Conservation (phyloP, 495 filamentous ascomycete species). For the Podospora comata region DNA sequence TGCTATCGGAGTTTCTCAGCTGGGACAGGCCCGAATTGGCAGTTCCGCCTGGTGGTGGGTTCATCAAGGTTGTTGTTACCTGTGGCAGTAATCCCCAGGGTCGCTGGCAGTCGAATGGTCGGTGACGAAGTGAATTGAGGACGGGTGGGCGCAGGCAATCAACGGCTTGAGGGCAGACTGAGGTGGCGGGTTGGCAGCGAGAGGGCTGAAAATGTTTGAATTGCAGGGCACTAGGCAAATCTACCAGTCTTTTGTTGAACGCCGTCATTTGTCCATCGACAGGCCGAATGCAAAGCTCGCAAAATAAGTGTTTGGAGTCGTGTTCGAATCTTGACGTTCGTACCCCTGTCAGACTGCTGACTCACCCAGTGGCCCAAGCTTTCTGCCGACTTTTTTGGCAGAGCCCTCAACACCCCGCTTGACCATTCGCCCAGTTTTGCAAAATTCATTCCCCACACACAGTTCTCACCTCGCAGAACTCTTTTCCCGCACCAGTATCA, state of each 20-base stretch:
- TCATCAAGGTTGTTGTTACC: neutral
- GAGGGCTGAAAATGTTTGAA: neutral
- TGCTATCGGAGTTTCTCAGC: neutral
- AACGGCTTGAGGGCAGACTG: neutral
- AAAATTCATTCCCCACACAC: slow-evolving; percentile 17
- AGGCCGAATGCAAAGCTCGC: neutral
- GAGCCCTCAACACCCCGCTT: slow-evolving; percentile 28
- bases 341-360: slow-evolving; percentile 15
- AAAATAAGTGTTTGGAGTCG: neutral
- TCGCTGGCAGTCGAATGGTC: neutral
- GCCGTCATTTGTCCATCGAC: neutral
- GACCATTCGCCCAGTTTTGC: slow-evolving; percentile 23
- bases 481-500: slow-evolving; percentile 31
- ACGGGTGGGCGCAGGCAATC: neutral
- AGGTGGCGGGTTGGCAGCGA: neutral
- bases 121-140: neutral
- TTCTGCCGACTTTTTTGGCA: slow-evolving; percentile 11
- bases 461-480: slow-evolving; percentile 15
- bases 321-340: slow-evolving; percentile 23
- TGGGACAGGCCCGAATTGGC: neutral
- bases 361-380: slow-evolving; percentile 23
- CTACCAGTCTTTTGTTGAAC: neutral
- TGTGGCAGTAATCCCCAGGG: neutral
- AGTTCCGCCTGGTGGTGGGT: neutral
- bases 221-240: neutral